Evolutionary conservation across 1,139 yeast genomes (phyloP).

Genomic region (Sugiyamaella grinbergsii): DNA sequence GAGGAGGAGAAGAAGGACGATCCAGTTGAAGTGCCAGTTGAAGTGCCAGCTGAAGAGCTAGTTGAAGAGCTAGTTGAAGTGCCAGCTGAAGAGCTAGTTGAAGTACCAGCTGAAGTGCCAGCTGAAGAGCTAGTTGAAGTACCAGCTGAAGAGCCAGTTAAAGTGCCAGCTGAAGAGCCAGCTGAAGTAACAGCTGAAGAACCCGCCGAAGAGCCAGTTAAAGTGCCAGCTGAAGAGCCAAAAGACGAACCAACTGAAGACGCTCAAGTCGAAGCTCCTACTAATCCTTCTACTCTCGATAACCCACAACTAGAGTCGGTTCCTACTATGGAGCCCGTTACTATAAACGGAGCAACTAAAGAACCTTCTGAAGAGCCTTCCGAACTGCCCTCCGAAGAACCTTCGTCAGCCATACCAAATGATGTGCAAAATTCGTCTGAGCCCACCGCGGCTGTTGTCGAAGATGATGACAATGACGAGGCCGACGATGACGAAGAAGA

Average conservation of each 20-base stretch:
- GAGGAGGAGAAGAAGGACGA: conserved; percentile 24
- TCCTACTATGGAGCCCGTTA: too few relatives aligned
- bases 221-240: too few relatives aligned
- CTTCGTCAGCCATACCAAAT: too few relatives aligned
- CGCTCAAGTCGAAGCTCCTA: not conserved
- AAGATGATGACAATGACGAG: conserved; percentile 4
- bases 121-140: too few relatives aligned
- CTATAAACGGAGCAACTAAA: conserved; percentile 12
- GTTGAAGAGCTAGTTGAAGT: conserved; percentile 1
- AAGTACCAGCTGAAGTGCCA: conserved; percentile 25
- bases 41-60: conserved; percentile 19
- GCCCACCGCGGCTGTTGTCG: not conserved
- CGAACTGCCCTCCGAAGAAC: conserved; percentile 10
- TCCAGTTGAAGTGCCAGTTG: conserved; percentile 16
- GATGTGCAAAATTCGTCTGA: too few relatives aligned
- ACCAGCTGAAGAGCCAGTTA: too few relatives aligned
- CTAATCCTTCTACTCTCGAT: too few relatives aligned
- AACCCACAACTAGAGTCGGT: too few relatives aligned
- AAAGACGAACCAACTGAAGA: conserved; percentile 28
- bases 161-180: conserved; percentile 25
- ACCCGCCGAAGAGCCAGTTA: not conserved
- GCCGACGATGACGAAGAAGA: conserved; percentile 15
- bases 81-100: not conserved
- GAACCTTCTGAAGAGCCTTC: conserved; percentile 18
- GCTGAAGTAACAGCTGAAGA: conserved; percentile 31